phyloP scores from a whole-genome alignment of 1,284 basidiomycete species.

The Amylostereum chailletii region DNA sequence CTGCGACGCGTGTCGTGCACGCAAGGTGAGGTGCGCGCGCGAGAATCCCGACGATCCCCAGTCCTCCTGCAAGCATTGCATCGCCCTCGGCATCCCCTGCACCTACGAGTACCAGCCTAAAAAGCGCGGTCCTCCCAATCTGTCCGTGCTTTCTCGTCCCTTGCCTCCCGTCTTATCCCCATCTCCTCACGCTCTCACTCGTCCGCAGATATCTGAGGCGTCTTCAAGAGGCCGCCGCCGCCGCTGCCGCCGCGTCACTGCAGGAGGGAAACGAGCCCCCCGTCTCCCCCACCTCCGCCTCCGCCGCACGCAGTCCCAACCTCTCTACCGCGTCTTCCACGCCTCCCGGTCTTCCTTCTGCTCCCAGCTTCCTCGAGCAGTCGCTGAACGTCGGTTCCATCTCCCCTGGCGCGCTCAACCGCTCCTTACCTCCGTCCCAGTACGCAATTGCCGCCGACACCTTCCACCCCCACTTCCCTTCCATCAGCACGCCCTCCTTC shows the following conservation, averaged over 20 bases:
- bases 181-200: not conserved
- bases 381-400: constrained; percentile 31
- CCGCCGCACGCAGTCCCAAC: constrained; percentile 36
- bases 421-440: constrained; percentile 52
- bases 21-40: constrained; percentile 73
- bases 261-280: constrained; percentile 30
- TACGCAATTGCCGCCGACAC: constrained; percentile 66
- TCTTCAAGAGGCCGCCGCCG: constrained; percentile 67
- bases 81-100: constrained; percentile 73
- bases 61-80: constrained; percentile 76
- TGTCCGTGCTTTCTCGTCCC: constrained; percentile 40
- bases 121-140: constrained; percentile 83
- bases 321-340: constrained; percentile 37
- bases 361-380: constrained; percentile 45
- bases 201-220: constrained; percentile 60
- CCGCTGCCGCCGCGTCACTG: constrained; percentile 32
- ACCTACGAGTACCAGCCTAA: constrained; percentile 89
- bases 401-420: constrained; percentile 19
- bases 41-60: constrained; percentile 70
- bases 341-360: constrained; percentile 29
- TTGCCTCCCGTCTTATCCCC: not conserved
- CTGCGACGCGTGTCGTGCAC: constrained; percentile 76
- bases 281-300: constrained; percentile 39
- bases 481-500: constrained; percentile 30
- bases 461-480: constrained; percentile 44